Evolutionary conservation across 2,329 filamentous ascomycete species (phyloP), one percentile per base, ranked within the genome.

Genomic region (Pseudogymnoascus sp.): DNA sequence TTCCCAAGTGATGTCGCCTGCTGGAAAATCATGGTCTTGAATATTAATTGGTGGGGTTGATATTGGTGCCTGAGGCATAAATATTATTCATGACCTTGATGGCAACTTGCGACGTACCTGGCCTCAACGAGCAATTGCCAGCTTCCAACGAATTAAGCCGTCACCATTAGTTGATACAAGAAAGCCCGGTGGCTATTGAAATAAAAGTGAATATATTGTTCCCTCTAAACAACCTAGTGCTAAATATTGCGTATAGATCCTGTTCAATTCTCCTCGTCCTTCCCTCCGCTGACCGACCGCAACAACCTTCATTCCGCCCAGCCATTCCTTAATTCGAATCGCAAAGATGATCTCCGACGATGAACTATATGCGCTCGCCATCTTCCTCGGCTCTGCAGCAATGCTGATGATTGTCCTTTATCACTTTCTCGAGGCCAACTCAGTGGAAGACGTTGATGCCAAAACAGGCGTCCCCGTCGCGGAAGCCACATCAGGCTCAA

Each of bases 361-460:
- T 75, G 87, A 94, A 68, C 87, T 99, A 71, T 97, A 97, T 82
- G 84, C 84, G 66, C 85, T 99, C 31, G 92, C 94, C 75, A 87
- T 97, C 75, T 93, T 97, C 75, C 89, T 99, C 64, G 94, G 94
- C 78, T 89, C 87, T 62, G 84, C 87, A 41, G 86, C 93, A 66
- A 93, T 97, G 90, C 80, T 97, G 49, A 83, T 99, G 65, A 97
- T 97, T 68, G 86, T 99, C 31, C 78, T 96, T 29, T 97, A 99
- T 78, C 92, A 97, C 76, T 97, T 95, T 78, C 86, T 99, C 71
- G 93, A 97, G 75, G 84, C 96, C 79, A 97, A 99, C 73, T 85
- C 91, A n/a, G 80, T 82, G 67, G 82, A 87, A 63, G 76, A 79
- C 26, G 64, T 69, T 21, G 65, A 64, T 37, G 58, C 41, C 23